Evolutionary conservation across 371 early-diverging fungal species (phyloP), one percentile per base, ranked within the genome.

Genomic region (Mucor mucedo): DNA sequence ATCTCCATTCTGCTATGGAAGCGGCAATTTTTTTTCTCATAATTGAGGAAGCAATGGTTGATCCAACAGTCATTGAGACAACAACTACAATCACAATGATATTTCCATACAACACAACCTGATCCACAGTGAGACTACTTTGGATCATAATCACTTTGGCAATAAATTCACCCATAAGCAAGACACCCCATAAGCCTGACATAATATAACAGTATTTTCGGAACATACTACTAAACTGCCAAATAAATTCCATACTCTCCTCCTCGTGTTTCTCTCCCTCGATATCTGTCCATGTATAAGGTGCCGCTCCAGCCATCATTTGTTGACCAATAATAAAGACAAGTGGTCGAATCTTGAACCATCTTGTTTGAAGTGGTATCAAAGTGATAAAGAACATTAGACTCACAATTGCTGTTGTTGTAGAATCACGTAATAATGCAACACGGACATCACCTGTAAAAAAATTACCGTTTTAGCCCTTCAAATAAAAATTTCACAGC

Each of bases 371-470:
- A 49, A 82, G 30, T 6, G 84, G 84, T 8, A 80, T 65, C 6
- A 84, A 44, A 3, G 82, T 76, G 10, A 75, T 21, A 8, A 84
- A 60, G 60, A 84, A 84, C 66, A 79, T 65, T 5, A 68, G 2
- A 57, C 79, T 79, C 39, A 80, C 63, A 3, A 82, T 49, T 7
- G 70, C 72, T 0, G 77, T 78, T 2, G 73, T 71, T 16, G 76
- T 62, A 5, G 82, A 82, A 52, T 84, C 82, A 42, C 82, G 75
- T 14, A 84, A 63, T 21, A 82, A 53, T 4, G 79, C 68, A 14
- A 76, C 52, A 21, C 84, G 77, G 27, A 70, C 76, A 62, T 84
- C 69, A 70, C 76, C 79, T 35, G 8, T 35, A 8, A 35, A 6
- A 8, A 35, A 35, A 21, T 21, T 21, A 21, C 8, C 35, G 6